Evolutionary conservation across 768 basidiomycete genomes (phyloP).

Genomic region (Suillus occidentalis): DNA sequence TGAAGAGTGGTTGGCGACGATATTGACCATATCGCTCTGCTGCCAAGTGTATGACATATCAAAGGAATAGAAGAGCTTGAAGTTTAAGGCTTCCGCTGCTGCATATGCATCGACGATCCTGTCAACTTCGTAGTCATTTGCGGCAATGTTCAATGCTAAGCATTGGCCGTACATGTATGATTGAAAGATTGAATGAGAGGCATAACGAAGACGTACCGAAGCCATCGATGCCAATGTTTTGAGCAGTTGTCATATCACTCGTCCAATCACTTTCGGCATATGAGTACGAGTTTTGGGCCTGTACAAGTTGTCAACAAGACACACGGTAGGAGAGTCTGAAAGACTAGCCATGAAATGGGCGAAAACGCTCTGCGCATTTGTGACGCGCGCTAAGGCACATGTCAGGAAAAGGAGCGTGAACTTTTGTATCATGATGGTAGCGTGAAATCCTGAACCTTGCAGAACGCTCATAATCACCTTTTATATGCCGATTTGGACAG

Average conservation of each 20-base stretch:
- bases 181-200: neutral
- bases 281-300: conserved; percentile 25
- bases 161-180: neutral
- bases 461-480: neutral
- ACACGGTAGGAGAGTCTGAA: neutral
- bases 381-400: neutral
- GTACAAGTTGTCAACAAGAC: neutral
- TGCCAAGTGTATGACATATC: conserved; percentile 25
- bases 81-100: conserved; percentile 31
- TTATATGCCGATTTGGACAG: neutral
- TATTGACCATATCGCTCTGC: conserved; percentile 28
- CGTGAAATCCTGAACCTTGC: neutral
- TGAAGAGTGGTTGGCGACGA: conserved; percentile 20
- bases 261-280: conserved; percentile 16
- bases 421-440: neutral
- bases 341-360: conserved; percentile 13
- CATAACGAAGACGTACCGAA: conserved; percentile 18
- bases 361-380: conserved; percentile 10
- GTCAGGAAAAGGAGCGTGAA: neutral
- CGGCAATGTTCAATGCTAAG: conserved; percentile 27
- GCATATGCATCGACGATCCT: conserved; percentile 34
- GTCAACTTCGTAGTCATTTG: conserved; percentile 25
- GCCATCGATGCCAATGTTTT: conserved; percentile 10
- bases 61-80: conserved; percentile 40
- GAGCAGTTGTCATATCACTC: conserved; percentile 26